Base-by-base conservation (phyloP, 2,329 filamentous ascomycete species). In the Trichoderma polysporum region DNA sequence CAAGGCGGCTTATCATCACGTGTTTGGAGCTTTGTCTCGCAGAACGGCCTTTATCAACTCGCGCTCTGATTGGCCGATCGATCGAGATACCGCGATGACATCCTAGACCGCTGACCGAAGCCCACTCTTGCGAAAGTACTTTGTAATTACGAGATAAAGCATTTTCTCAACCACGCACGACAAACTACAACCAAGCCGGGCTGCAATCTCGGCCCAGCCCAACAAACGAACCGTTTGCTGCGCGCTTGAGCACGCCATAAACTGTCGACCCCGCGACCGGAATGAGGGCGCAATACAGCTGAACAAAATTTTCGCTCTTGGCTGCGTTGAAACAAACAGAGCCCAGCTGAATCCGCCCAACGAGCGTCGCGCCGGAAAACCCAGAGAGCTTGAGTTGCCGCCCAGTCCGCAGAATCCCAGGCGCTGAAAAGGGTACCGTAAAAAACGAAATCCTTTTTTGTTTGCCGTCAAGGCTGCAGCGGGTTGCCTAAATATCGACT, bases 61-160 rank as follows among this genome's bases (percentile, higher is more conserved):
- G 35, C 35, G 49, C 35, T 15, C 49, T 64, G 61, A 64, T 64
- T 64, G 61, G 61, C 13, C 37, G n/a, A 52, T 29, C 22, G 37
- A 22, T 15, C n/a, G 25, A 19, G n/a, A 15, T 33, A 15, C 61
- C 27, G 50, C 61, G 61, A 64, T 64, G 50, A 64, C 61, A 64
- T 64, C 50, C 35, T 39, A 56, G 50, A 64, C 61, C 61, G 61
- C 61, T 47, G 61, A 37, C 61, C 50, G 49, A 62, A 61, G 39
- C 45, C 58, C 58, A 50, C 31, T 56, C 19, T 25, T 37, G 31
- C 17, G 19, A 29, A 52, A 52, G 31, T 41, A 27, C 53, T 45
- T 37, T 29, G 47, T 45, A 50, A 39, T 61, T 37, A 37, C 31
- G 52, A 54, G 39, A 56, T 41, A 56, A 45, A 57, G 27, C 63